A percentile compares a stretch with the other conserved stretches of the same genome.
These are phyloP conservation scores for Silybum marianum DNA, from an alignment of 129 eudicot species.

Conservation along the genomic window DNA sequence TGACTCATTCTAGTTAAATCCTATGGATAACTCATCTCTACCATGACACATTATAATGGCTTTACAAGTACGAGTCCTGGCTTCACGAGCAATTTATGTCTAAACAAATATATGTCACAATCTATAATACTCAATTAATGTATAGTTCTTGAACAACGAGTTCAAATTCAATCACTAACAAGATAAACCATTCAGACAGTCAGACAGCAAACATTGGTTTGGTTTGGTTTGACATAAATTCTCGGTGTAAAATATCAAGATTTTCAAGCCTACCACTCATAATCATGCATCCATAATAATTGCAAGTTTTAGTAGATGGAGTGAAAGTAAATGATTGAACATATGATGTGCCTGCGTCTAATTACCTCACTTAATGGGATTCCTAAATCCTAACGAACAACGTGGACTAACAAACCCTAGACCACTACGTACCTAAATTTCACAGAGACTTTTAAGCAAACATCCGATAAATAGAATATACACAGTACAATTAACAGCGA, in stretches of 20 bases:
- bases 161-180: neutral
- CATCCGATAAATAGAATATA: neutral
- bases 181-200: neutral
- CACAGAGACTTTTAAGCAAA: neutral
- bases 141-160: neutral
- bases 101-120: neutral
- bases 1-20: neutral
- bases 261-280: neutral
- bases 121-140: neutral
- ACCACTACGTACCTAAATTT: neutral
- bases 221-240: no score
- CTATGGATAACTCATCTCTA: neutral
- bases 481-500: neutral
- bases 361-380: neutral
- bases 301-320: neutral
- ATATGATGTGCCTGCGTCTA: neutral
- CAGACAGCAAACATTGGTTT: neutral
- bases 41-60: neutral
- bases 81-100: neutral
- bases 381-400: neutral
- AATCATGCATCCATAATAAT: neutral
- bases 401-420: conserved; percentile 20
- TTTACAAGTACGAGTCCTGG: no score
- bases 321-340: neutral
- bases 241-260: neutral